These are phyloP conservation scores for Talaromyces albobiverticillius DNA, from an alignment of 2,329 filamentous ascomycete species.

Conservation along the genomic window DNA sequence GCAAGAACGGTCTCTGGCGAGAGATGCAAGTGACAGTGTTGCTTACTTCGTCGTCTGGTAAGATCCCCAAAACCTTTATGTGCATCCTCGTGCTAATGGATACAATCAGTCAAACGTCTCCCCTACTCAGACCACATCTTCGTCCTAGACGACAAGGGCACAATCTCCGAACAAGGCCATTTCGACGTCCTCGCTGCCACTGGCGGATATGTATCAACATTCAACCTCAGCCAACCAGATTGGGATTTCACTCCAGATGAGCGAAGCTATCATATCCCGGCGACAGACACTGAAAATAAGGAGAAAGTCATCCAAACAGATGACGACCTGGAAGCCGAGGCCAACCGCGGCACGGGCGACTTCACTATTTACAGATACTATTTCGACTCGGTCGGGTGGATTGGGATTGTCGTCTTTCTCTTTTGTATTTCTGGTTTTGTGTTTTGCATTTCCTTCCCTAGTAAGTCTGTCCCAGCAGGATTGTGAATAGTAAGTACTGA, in stretches of 20 bases:
- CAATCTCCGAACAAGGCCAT: slow-evolving; percentile 40
- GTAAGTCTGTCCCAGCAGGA: slow-evolving; percentile 19
- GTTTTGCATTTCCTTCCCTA: slow-evolving; percentile 42
- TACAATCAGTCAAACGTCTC: slow-evolving; percentile 34
- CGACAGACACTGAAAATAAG: slow-evolving; percentile 13
- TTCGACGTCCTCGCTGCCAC: slow-evolving; percentile 34
- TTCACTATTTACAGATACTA: slow-evolving; percentile 43
- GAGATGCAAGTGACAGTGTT: slow-evolving; percentile 13
- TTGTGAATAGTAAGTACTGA: not conserved
- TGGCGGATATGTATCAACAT: slow-evolving; percentile 41
- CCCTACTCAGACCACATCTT: slow-evolving; percentile 44
- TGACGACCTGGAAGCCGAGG: slow-evolving; percentile 24
- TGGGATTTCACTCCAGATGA: slow-evolving; percentile 26
- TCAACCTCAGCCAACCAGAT: slow-evolving; percentile 32
- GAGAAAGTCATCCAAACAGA: slow-evolving; percentile 14
- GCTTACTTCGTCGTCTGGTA: slow-evolving; percentile 17
- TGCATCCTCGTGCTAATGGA: too few species aligned
- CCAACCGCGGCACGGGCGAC: slow-evolving; percentile 38
- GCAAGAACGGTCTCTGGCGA: slow-evolving; percentile 15
- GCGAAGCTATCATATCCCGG: slow-evolving; percentile 10
- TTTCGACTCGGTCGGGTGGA: slow-evolving; percentile 35
- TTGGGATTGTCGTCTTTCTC: slow-evolving; percentile 33
- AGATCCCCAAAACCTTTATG: not conserved
- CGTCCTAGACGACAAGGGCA: slow-evolving; percentile 36
- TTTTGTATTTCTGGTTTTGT: slow-evolving; percentile 37